Conservation (phyloP, 371 early-diverging fungal genomes). For the Mortierella sp. region DNA sequence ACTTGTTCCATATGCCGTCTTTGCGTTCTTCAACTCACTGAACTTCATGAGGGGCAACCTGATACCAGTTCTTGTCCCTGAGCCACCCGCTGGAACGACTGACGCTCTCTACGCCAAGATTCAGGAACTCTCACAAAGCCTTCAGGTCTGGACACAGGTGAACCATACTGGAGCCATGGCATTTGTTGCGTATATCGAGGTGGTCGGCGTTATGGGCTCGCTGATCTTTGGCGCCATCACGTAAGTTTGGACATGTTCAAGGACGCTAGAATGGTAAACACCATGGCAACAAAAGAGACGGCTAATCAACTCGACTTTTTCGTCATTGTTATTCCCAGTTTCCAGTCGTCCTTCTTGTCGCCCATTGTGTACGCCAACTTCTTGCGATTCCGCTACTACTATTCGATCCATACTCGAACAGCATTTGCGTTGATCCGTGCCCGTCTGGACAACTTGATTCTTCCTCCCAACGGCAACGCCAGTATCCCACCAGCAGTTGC, state of each 20-base stretch:
- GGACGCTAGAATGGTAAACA: background rate
- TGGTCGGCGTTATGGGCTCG: constrained; percentile 79
- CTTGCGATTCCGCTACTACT: constrained; percentile 85
- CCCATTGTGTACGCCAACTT: constrained; percentile 86
- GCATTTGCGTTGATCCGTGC: constrained; percentile 70
- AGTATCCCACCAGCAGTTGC: constrained; percentile 67
- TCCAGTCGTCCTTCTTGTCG: constrained; percentile 77
- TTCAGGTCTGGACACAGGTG: constrained; percentile 73
- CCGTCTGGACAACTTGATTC: constrained; percentile 62
- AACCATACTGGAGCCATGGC: constrained; percentile 81
- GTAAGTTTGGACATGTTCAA: constrained; percentile 52
- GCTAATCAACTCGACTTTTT: background rate
- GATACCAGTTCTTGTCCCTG: constrained; percentile 78
- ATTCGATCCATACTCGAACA: constrained; percentile 74
- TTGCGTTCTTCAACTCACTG: constrained; percentile 87
- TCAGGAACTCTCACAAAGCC: constrained; percentile 62
- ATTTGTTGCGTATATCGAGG: constrained; percentile 83
- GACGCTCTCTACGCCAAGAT: constrained; percentile 35
- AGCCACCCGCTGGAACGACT: constrained; percentile 54
- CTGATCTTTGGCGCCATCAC: constrained; percentile 74
- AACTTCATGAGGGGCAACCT: constrained; percentile 82
- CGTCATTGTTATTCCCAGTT: constrained; percentile 25
- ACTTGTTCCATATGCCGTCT: constrained; percentile 85
- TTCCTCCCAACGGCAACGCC: constrained; percentile 66
- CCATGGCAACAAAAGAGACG: background rate